Evolutionary conservation across 2,329 filamentous ascomycete genomes (phyloP).

Genomic region (Epichloe elymi): DNA sequence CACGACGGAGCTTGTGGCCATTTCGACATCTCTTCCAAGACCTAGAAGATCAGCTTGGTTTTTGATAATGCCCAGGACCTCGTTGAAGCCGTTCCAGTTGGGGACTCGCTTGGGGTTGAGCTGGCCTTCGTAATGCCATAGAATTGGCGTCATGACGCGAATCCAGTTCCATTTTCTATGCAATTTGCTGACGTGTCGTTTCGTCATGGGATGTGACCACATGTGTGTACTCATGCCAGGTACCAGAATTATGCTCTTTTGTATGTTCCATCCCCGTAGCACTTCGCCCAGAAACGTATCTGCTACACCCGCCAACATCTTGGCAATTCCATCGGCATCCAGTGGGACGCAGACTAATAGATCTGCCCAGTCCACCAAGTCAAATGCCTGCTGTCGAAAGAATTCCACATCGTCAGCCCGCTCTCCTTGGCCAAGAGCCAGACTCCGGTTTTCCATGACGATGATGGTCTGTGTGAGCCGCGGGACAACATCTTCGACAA

Average conservation of each 20-base stretch:
- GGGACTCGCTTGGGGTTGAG: slow-evolving; percentile 39
- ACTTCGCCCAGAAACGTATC: slow-evolving; percentile 72
- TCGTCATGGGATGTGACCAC: slow-evolving; percentile 84
- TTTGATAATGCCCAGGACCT: slow-evolving; percentile 60
- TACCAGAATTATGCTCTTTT: slow-evolving; percentile 72
- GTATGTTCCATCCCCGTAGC: slow-evolving; percentile 73
- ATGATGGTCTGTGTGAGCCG: slow-evolving; percentile 50
- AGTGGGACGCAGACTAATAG: slow-evolving; percentile 74
- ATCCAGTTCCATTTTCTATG: slow-evolving; percentile 80
- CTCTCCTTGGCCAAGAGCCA: slow-evolving; percentile 18
- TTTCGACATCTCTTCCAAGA: slow-evolving; percentile 57
- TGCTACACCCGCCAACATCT: slow-evolving; percentile 76
- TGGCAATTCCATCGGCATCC: slow-evolving; percentile 70
- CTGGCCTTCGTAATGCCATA: slow-evolving; percentile 61
- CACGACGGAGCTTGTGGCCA: slow-evolving; percentile 28
- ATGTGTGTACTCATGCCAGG: slow-evolving; percentile 81
- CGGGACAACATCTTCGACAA: slow-evolving; percentile 52
- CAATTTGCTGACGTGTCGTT: slow-evolving; percentile 75
- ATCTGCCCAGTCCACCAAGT: slow-evolving; percentile 78
- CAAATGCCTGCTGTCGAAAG: slow-evolving; percentile 39
- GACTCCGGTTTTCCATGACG: slow-evolving; percentile 41
- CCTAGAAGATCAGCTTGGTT: slow-evolving; percentile 66
- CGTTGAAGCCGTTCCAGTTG: slow-evolving; percentile 52
- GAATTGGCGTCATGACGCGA: slow-evolving; percentile 62
- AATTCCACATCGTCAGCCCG: slow-evolving; percentile 37